Base-by-base conservation (phyloP, 192 early-diverging fungal genomes). In the Podila epigama region DNA sequence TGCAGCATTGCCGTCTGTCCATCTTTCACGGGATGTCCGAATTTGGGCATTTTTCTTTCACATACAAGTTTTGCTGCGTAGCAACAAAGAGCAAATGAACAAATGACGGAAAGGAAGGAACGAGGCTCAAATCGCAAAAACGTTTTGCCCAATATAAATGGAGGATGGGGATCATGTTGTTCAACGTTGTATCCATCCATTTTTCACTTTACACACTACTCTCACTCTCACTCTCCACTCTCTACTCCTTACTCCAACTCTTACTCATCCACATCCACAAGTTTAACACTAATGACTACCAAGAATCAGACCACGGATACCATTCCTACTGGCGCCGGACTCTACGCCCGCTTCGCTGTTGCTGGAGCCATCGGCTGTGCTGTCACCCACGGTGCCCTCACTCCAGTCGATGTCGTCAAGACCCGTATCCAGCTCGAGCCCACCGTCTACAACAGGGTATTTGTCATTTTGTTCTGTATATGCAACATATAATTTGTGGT, bases 391-490 rank as follows among this genome's bases (percentile, higher is more conserved):
- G 81, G 86, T 55, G 79, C 80, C 44, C 65, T 87, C 62, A 80
- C 79, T 12, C 79, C 79, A 35, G 75, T 69, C 35, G 68, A 92
- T 83, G 90, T 93, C 62, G 89, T 91, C 66, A 93, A 92, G 82
- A 91, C 90, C 36, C 79, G 90, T 55, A 93, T 93, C 59, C 91
- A 93, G 72, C 83, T 92, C 51, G 84, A 86, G 25, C 82, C 88
- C 68, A 69, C 63, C 25, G 40, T 69, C 28, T 91, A 88, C 80
- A 90, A 89, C 79, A 87, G 81, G 79, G 86, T 79, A 77, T 79
- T 35, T 15, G 36, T 44, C 39, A 28, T 15, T 39, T 58, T 33
- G 52, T 11, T 20, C 13, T 33, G 11, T 9, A 3, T 25, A 34
- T 33, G 2, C 34, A 36, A 6, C 27, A 25, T 13, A 51, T 13